Base-by-base conservation (phyloP, 768 basidiomycete genomes). In the Myochromella boudieri region DNA sequence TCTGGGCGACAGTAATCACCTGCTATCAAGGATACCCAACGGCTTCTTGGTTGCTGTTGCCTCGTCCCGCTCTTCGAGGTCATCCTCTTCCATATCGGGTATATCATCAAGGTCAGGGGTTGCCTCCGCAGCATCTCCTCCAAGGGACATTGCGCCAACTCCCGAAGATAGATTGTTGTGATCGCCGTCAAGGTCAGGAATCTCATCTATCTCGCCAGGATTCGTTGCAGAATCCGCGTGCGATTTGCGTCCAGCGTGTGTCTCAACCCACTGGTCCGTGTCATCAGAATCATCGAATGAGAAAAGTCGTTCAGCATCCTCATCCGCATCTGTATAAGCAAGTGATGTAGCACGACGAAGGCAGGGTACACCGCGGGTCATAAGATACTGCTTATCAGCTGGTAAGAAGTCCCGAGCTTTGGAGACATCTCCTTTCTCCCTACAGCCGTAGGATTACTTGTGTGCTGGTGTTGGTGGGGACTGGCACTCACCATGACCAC, bases 71-170 rank as follows among this genome's bases (percentile, higher is more conserved):
- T 80, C 93, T 57, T 87, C 95, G 28, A 95, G 75, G 53, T 82
- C 81, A n/a, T 93, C 94, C 60, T 94, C 92, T 64, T 97, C 94
- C 92, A 99, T 97, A 71, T 98, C 97, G 4, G 97, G 97, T 45
- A 98, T 98, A 66, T 97, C 94, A 62, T 95, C 94, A 57, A 97
- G 75, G 74, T 97, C 85, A 21, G 93, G 92, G n/a, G 87, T 91
- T 52, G 85, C 86, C 18, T 64, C 64, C 33, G 64, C 60, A 21
- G 46, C 61, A 11, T 48, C 54, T 0, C 59, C 67, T 46, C 66
- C 65, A n/a, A 84, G 56, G 12, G 75, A 75, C 51, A 84, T 46
- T 20, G 63, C 68, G 14, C 70, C 69, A 27, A 84, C 66, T 1
- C 74, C 74, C 29, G 64, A 63, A 12, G 74, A 53, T 20, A 81